A percentile compares a stretch with the other conserved stretches of the same genome.
Conservation (phyloP, 2,329 filamentous ascomycete genomes). For the Colletotrichum somersetense region DNA sequence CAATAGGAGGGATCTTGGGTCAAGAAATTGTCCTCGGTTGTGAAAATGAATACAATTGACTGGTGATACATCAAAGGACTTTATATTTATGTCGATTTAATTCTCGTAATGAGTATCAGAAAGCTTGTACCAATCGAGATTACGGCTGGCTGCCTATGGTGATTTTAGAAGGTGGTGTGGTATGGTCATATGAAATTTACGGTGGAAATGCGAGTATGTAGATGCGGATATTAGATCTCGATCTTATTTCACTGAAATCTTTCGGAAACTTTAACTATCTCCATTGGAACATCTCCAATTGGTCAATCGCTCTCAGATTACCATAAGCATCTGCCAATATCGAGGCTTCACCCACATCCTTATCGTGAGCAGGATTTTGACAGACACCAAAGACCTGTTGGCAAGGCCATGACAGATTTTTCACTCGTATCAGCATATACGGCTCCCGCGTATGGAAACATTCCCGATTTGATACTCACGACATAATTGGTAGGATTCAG, state of each 20-base stretch:
- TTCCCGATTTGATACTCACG: not conserved
- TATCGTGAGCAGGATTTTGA: not conserved
- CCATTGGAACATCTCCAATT: not conserved
- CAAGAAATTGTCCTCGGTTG: rapidly evolving
- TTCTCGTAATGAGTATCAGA: not conserved
- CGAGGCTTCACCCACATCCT: not conserved
- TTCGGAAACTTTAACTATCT: rapidly evolving
- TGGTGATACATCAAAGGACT: not conserved
- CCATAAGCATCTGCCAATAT: not conserved
- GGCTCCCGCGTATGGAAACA: not conserved
- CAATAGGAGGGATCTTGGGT: not conserved
- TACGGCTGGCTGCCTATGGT: no score
- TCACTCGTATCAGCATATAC: no score
- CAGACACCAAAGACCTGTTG: not conserved
- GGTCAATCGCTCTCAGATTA: not conserved
- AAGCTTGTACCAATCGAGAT: no score
- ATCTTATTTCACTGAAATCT: not conserved
- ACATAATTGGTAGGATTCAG: not conserved
- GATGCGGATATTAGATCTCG: no score
- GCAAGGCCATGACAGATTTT: not conserved
- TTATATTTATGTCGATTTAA: no score
- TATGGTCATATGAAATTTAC: no score
- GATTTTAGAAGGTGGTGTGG: no score
- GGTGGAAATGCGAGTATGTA: no score
- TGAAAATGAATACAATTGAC: rapidly evolving